These are phyloP conservation scores for Cryptococcus neoformans DNA, from an alignment of 1,284 basidiomycete genomes.

Conservation along the genomic window DNA sequence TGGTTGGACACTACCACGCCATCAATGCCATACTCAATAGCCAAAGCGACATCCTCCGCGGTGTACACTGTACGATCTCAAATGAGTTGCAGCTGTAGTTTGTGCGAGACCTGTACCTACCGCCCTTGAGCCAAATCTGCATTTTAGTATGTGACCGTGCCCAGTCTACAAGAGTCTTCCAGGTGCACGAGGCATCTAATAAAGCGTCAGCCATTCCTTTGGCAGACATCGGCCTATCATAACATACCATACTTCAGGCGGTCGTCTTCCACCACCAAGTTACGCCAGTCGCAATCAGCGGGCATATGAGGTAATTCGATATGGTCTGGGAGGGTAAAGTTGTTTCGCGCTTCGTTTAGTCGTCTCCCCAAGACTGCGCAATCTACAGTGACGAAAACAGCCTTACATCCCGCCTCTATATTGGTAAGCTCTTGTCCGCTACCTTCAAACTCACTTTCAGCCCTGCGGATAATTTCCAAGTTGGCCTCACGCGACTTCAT, in stretches of 20 bases:
- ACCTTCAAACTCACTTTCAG: conserved; percentile 18
- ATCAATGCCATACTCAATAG: conserved; percentile 62
- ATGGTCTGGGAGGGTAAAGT: conserved; percentile 11
- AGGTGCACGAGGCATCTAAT: too few species aligned
- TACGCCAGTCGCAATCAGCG: conserved; percentile 8
- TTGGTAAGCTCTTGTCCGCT: not conserved
- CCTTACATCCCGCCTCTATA: conserved; percentile 19
- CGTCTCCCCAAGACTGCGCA: conserved; percentile 23
- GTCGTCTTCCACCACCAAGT: conserved; percentile 8
- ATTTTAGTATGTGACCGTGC: not conserved
- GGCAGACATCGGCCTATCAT: not conserved
- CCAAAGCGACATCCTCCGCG: conserved; percentile 65
- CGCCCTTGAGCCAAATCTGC: conserved; percentile 3
- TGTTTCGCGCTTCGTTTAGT: conserved; percentile 22
- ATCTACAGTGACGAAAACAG: conserved; percentile 30
- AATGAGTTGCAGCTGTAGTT: not conserved
- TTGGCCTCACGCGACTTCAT: conserved; percentile 23
- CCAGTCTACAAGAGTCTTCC: not conserved
- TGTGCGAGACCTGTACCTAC: not conserved
- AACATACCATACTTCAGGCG: conserved; percentile 11
- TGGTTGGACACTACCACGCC: conserved; percentile 80
- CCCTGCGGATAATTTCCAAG: conserved; percentile 19
- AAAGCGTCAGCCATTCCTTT: too few species aligned
- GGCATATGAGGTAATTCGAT: conserved; percentile 18
- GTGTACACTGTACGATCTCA: too few species aligned